These are phyloP conservation scores for Cladophialophora psammophila DNA, from an alignment of 2,329 filamentous ascomycete species.

Conservation along the genomic window DNA sequence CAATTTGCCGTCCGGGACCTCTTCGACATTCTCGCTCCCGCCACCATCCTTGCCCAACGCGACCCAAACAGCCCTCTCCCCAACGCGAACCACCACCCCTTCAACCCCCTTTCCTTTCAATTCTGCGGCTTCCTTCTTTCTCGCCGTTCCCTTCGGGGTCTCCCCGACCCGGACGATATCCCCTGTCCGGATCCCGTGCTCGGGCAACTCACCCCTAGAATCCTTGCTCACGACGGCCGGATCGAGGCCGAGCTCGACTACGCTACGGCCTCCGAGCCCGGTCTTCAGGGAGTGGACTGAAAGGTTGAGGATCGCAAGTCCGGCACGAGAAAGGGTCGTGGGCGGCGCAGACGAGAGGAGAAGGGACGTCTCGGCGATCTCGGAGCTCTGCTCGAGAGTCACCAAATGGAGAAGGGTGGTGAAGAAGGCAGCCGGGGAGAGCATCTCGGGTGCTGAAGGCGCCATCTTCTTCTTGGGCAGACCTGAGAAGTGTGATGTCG, in stretches of 20 bases:
- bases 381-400: constrained; percentile 53
- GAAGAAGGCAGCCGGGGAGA: constrained; percentile 52
- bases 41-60: constrained; percentile 51
- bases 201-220: constrained; percentile 46
- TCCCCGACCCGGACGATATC: constrained; percentile 57
- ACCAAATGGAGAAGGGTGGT: constrained; percentile 52
- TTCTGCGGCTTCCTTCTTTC: constrained; percentile 45
- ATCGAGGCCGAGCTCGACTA: constrained; percentile 79
- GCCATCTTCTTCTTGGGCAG: neutral
- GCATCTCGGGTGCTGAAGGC: neutral
- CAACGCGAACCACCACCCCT: constrained; percentile 56
- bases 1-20: constrained; percentile 64
- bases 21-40: constrained; percentile 53
- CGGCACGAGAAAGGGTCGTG: constrained; percentile 50
- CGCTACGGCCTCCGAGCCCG: constrained; percentile 87
- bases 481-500: too few species aligned
- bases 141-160: constrained; percentile 45
- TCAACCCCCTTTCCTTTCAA: constrained; percentile 48
- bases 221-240: constrained; percentile 64
- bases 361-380: constrained; percentile 53
- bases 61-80: constrained; percentile 53
- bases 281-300: constrained; percentile 77
- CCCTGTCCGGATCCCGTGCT: constrained; percentile 57
- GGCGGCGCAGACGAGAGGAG: constrained; percentile 44
- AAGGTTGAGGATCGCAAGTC: constrained; percentile 52